Percentiles rank a stretch among this genome's conserved stretches.
These are phyloP conservation scores for Immersiella caudata DNA, from an alignment of 495 filamentous ascomycete species.

Conservation along the genomic window DNA sequence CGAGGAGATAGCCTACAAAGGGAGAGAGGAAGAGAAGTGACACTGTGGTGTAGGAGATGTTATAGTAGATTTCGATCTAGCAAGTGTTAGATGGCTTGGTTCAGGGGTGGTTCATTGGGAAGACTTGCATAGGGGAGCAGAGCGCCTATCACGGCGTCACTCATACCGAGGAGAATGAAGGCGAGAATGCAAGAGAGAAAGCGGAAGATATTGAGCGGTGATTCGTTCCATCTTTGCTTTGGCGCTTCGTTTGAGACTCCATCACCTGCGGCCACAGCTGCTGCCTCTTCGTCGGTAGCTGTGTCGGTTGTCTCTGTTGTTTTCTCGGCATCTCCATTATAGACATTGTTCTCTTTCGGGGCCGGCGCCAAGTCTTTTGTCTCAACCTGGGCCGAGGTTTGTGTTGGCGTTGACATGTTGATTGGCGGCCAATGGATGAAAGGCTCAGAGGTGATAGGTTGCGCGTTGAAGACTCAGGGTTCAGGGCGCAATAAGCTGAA, in stretches of 20 bases:
- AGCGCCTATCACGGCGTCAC: slow-evolving; percentile 81
- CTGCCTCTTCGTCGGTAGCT: slow-evolving; percentile 15
- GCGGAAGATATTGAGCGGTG: slow-evolving; percentile 66
- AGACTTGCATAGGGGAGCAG: slow-evolving; percentile 34
- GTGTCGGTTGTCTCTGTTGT: slow-evolving; percentile 1
- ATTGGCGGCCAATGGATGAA: background rate
- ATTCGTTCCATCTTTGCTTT: slow-evolving; percentile 67
- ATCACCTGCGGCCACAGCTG: background rate
- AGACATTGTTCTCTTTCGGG: background rate
- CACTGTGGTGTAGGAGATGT: slow-evolving; percentile 73
- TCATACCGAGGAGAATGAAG: slow-evolving; percentile 79
- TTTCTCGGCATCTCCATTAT: slow-evolving; percentile 13
- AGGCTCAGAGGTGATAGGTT: background rate
- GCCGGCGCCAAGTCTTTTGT: background rate
- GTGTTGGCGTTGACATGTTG: slow-evolving; percentile 9
- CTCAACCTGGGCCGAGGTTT: background rate
- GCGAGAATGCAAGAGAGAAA: slow-evolving; percentile 67
- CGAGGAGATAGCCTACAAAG: slow-evolving; percentile 77
- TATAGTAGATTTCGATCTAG: slow-evolving; percentile 66
- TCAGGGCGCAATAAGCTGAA: background rate
- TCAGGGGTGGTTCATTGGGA: slow-evolving; percentile 11
- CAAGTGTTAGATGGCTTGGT: background rate
- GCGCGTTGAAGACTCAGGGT: background rate
- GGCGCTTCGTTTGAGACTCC: slow-evolving; percentile 18
- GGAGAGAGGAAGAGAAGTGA: slow-evolving; percentile 82